Conservation (phyloP, 164 flowering plant species). For the Piper longum region DNA sequence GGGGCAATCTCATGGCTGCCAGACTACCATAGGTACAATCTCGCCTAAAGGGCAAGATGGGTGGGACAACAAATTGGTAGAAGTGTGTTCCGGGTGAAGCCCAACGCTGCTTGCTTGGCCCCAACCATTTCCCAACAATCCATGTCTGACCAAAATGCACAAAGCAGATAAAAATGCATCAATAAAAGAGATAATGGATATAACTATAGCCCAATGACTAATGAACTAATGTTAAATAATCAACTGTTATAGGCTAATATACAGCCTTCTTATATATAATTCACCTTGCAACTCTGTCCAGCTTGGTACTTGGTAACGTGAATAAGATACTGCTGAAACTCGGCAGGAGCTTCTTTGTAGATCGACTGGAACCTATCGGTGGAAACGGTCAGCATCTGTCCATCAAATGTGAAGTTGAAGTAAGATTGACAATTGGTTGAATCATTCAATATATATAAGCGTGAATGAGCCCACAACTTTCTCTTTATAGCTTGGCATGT, state of each 20-base stretch:
- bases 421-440: neutral
- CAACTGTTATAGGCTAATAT: no score
- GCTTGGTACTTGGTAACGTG: constrained; percentile 87
- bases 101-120: constrained; percentile 62
- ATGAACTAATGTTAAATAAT: no score
- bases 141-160: constrained; percentile 37
- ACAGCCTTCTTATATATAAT: no score
- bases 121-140: constrained; percentile 88
- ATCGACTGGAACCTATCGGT: constrained; percentile 66
- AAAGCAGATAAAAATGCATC: no score
- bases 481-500: neutral
- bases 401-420: no score
- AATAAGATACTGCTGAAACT: constrained; percentile 49
- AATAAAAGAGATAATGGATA: no score
- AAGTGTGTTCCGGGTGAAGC: constrained; percentile 85
- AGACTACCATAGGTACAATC: constrained; percentile 84
- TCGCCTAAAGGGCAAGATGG: constrained; percentile 50
- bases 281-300: constrained; percentile 68
- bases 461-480: no score
- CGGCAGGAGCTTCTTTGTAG: constrained; percentile 65
- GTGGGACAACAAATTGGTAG: constrained; percentile 95
- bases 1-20: constrained; percentile 85
- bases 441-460: no score
- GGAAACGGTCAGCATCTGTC: constrained; percentile 77
- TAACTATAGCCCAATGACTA: no score